A percentile compares a stretch with the other conserved stretches of the same genome.
Conservation (phyloP, 78 protist species). For the Chrysochromulina parva region DNA sequence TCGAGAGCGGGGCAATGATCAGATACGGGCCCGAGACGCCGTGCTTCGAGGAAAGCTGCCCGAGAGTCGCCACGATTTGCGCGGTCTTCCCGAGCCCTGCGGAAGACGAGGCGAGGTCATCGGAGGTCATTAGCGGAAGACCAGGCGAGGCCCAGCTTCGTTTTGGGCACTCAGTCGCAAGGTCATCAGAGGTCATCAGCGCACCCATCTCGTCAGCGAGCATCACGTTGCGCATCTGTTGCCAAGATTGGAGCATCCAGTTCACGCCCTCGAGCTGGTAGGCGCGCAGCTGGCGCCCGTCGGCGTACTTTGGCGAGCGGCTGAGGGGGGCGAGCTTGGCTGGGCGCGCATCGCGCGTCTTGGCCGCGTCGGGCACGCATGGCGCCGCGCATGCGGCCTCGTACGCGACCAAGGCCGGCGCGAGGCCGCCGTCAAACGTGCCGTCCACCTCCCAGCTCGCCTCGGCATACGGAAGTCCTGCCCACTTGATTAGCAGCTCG, state of each 20-base stretch:
- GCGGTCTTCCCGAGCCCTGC: conserved; percentile 84
- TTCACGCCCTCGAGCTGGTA: conserved; percentile 90
- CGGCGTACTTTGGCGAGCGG: conserved; percentile 31
- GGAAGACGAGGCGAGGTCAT: no score
- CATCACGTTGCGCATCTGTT: conserved; percentile 24
- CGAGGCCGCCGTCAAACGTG: not conserved
- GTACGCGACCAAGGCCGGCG: not conserved
- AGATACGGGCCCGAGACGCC: conserved; percentile 85
- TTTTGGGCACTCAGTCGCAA: no score
- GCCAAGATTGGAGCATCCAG: conserved; percentile 67
- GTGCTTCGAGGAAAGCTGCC: not conserved
- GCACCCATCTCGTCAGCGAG: conserved; percentile 85
- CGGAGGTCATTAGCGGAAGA: no score
- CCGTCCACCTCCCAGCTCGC: conserved; percentile 83
- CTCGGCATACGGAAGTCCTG: conserved; percentile 65
- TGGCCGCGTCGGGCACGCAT: not conserved
- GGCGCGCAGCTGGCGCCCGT: conserved; percentile 71
- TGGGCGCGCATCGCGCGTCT: not conserved
- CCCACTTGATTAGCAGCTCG: conserved; percentile 83
- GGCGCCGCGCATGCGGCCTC: not conserved
- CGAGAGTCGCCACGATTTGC: conserved; percentile 48
- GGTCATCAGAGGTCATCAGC: no score
- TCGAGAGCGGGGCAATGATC: conserved; percentile 90
- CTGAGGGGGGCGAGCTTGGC: not conserved
- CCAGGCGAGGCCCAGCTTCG: not conserved